These are phyloP conservation scores for Fusarium kyushuense DNA, from an alignment of 2,329 filamentous ascomycete species.

Conservation along the genomic window DNA sequence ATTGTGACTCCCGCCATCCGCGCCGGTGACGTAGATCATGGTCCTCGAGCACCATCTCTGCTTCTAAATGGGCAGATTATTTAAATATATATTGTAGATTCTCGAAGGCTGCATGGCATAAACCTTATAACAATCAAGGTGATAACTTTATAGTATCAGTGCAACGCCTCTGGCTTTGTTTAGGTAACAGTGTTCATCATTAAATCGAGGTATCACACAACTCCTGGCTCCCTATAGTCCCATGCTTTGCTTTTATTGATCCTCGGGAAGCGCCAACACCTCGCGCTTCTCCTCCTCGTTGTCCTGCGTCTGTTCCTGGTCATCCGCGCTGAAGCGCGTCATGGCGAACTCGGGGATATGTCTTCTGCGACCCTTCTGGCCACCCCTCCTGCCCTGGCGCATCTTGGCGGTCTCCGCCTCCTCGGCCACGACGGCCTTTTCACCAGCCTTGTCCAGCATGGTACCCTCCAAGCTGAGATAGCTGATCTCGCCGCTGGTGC, in stretches of 20 bases:
- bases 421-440: constrained; percentile 64
- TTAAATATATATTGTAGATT: too few relatives aligned
- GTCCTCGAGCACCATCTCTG: too few relatives aligned
- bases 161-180: constrained; percentile 29
- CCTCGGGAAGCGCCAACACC: constrained; percentile 44
- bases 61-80: too few relatives aligned
- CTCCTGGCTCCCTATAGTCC: constrained; percentile 46
- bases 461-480: constrained; percentile 90
- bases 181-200: constrained; percentile 42
- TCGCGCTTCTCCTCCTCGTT: constrained; percentile 43
- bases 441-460: constrained; percentile 78
- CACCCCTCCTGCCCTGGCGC: constrained; percentile 54
- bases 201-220: constrained; percentile 50
- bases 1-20: too few relatives aligned
- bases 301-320: constrained; percentile 54
- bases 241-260: constrained; percentile 39
- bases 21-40: too few relatives aligned
- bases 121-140: constrained; percentile 14
- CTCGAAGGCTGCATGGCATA: too few relatives aligned
- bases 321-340: constrained; percentile 64
- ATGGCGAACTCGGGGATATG: constrained; percentile 66
- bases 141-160: constrained; percentile 32
- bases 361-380: constrained; percentile 49
- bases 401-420: constrained; percentile 59
- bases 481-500: constrained; percentile 78